Conservation (phyloP, 2,329 filamentous ascomycete species). For the Lachnellula willkommii region DNA sequence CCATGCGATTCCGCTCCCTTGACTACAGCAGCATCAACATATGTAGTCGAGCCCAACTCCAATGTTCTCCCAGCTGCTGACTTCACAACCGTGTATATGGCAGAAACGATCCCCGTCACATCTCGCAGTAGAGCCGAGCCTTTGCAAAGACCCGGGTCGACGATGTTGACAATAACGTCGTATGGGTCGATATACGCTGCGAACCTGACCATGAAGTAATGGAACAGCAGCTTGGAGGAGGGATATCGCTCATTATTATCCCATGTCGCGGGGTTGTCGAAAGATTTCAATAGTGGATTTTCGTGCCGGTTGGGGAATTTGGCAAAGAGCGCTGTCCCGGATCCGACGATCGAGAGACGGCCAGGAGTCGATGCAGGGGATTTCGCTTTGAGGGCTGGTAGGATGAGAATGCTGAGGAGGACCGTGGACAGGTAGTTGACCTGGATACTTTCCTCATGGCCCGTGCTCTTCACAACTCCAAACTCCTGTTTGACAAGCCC, state of each 20-base stretch:
- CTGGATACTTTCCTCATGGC: slow-evolving; percentile 39
- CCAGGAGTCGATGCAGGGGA: slow-evolving; percentile 6
- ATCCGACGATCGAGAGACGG: slow-evolving; percentile 30
- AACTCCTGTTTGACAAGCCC: slow-evolving; percentile 26
- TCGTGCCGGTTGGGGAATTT: slow-evolving; percentile 26
- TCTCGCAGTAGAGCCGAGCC: slow-evolving; percentile 40
- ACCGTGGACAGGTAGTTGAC: slow-evolving; percentile 27
- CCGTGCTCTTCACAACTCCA: slow-evolving; percentile 23
- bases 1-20: slow-evolving; percentile 48
- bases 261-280: slow-evolving; percentile 30
- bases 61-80: slow-evolving; percentile 31
- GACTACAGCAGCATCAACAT: slow-evolving; percentile 41
- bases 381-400: slow-evolving; percentile 26
- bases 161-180: slow-evolving; percentile 35
- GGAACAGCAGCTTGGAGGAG: slow-evolving; percentile 30
- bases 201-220: slow-evolving; percentile 37
- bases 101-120: slow-evolving; percentile 14
- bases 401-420: slow-evolving; percentile 21
- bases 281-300: slow-evolving; percentile 28
- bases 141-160: slow-evolving; percentile 32
- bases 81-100: slow-evolving; percentile 23
- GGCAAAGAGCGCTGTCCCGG: slow-evolving; percentile 24
- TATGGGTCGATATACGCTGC: slow-evolving; percentile 32
- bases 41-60: slow-evolving; percentile 40
- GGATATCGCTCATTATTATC: slow-evolving; percentile 26